Conservation (phyloP, 2,329 filamentous ascomycete genomes). For the Alternaria conjuncta region DNA sequence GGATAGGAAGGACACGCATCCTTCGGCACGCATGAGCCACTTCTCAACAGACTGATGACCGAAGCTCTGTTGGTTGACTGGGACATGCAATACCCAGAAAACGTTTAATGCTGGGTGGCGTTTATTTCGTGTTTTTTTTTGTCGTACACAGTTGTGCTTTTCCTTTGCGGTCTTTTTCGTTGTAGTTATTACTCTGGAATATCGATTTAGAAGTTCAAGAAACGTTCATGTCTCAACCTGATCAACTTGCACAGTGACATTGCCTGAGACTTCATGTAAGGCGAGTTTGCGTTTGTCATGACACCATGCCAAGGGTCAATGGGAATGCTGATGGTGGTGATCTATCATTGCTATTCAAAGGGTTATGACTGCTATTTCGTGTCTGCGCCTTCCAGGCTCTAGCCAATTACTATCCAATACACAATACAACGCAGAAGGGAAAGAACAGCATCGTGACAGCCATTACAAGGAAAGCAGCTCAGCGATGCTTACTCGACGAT, state of each 20-base stretch:
- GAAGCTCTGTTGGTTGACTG: not conserved
- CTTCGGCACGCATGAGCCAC: not conserved
- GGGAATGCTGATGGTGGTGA: not conserved
- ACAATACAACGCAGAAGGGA: not conserved
- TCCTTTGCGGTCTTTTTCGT: not conserved
- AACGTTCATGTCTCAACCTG: not conserved
- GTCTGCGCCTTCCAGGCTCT: not conserved
- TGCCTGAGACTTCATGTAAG: not conserved
- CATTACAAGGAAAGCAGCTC: not conserved
- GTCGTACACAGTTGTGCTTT: not conserved
- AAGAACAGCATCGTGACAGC: not conserved
- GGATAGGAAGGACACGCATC: not conserved
- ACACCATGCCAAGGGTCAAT: not conserved
- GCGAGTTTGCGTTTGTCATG: not conserved
- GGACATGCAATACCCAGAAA: not conserved
- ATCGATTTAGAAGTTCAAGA: not conserved
- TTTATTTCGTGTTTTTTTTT: not conserved
- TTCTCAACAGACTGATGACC: not conserved
- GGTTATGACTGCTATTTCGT: not conserved
- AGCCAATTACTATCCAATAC: not conserved
- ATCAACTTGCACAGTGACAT: not conserved
- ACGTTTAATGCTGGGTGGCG: not conserved
- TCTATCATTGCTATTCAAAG: not conserved
- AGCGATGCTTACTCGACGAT: conserved; percentile 61
- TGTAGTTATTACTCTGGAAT: not conserved